Percentiles rank a stretch among this genome's conserved stretches.
These are phyloP conservation scores for Nepenthes mirabilis DNA, from an alignment of 148 eudicot genomes.

Conservation along the genomic window DNA sequence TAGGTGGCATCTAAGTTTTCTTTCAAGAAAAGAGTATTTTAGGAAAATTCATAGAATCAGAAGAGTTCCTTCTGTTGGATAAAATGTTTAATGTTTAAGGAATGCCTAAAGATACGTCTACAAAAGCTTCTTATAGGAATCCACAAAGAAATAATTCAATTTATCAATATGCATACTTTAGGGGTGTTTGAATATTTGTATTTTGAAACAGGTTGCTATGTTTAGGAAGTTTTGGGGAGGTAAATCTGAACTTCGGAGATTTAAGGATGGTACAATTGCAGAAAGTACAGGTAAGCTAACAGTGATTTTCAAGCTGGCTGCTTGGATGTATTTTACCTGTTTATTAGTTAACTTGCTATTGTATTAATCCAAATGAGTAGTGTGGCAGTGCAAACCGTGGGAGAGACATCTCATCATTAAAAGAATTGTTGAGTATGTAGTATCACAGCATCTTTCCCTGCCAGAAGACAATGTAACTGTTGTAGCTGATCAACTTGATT, in stretches of 20 bases:
- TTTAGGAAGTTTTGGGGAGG: constrained; percentile 93
- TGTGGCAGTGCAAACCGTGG: constrained; percentile 70
- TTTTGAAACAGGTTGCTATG: constrained; percentile 32
- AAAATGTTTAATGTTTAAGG: too few species aligned
- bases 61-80: too few species aligned
- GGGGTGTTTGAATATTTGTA: constrained; percentile 5
- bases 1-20: constrained; percentile 6
- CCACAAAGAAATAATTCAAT: not conserved
- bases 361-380: constrained; percentile 20
- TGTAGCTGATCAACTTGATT: constrained; percentile 83
- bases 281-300: constrained; percentile 58
- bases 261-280: constrained; percentile 78
- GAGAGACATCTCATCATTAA: constrained; percentile 71
- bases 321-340: constrained; percentile 2
- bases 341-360: constrained; percentile 7
- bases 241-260: constrained; percentile 60
- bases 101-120: too few species aligned
- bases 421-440: constrained; percentile 57
- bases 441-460: constrained; percentile 66
- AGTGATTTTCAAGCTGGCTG: not conserved
- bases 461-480: constrained; percentile 34
- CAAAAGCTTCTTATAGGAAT: too few species aligned
- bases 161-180: constrained; percentile 6
- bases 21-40: too few species aligned
- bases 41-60: too few species aligned